Evolutionary conservation across 2,329 filamentous ascomycete genomes (phyloP), one percentile per base, ranked within the genome.

Genomic region (Apiospora kogelbergensis): DNA sequence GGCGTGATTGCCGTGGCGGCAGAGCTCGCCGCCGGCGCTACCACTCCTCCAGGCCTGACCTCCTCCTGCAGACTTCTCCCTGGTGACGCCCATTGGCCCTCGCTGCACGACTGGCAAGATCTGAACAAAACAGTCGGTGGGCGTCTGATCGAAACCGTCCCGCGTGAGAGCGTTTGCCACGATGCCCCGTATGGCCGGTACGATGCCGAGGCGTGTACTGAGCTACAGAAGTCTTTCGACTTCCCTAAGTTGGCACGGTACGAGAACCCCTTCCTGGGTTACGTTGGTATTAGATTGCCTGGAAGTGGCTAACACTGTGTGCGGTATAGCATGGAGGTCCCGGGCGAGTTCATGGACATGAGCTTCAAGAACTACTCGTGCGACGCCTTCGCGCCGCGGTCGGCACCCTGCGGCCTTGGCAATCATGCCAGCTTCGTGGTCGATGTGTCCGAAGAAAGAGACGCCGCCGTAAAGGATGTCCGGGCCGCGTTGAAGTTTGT

Each of bases 121-220:
- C 33, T 69, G 37, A 70, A 74, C 67, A 17, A 24, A 6, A 30
- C 44, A 6, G 65, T 75, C 17, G 73, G 70, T 44, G 73, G 72
- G 22, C 70, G 67, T 13, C 69, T 78, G 40, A 65, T 76, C 71
- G 72, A 73, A 68, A 74, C 70, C 5, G 63, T 69, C 9, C 75
- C 76, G 17, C 53, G 75, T n/a, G 76, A 75, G 1, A 41, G 65
- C 13, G 72, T 74, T 2, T 77, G 76, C 70, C 68, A 69, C n/a
- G 68, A 22, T 22, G 53, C 30, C 26, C 53, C 53, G 15, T 60
- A 60, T 17, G 11, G n/a, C 26, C 53, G 30, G 3, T 60, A 60
- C 26, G 53, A 60, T n/a, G 26, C 53, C 17, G 53, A 10, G 9
- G 65, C 64, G 33, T 80, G 37, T 78, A 48, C 46, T 72, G 78